Percentiles rank a stretch among this genome's conserved stretches.
phyloP scores from a whole-genome alignment of 1,284 basidiomycete genomes.

The Pisolithus thermaeus region DNA sequence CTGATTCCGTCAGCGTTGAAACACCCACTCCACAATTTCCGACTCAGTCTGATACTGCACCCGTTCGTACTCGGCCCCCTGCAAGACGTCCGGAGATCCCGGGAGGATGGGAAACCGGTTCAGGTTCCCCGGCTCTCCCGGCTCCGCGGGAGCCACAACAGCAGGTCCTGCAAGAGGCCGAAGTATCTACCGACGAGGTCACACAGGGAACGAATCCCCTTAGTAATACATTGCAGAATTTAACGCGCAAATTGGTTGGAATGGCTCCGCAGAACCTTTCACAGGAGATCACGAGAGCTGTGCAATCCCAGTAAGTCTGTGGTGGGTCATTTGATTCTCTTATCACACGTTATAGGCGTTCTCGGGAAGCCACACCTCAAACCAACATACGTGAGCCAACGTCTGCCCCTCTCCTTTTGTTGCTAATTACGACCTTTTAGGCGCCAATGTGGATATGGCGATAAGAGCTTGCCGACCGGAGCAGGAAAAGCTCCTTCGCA shows the following conservation, averaged over 20 bases:
- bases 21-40: neutral
- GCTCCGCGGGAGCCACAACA: conserved; percentile 5
- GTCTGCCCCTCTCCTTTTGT: neutral
- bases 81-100: conserved; percentile 13
- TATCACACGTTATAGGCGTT: conserved; percentile 8
- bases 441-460: conserved; percentile 68
- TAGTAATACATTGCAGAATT: conserved; percentile 21
- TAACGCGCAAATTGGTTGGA: conserved; percentile 25
- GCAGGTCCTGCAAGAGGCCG: conserved; percentile 1
- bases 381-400: conserved; percentile 51
- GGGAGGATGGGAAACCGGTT: conserved; percentile 19
- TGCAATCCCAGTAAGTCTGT: conserved; percentile 17
- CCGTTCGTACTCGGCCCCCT: conserved; percentile 19
- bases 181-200: neutral
- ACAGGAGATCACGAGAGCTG: conserved; percentile 13
- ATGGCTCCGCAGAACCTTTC: conserved; percentile 13
- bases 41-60: neutral
- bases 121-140: conserved; percentile 10
- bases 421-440: conserved; percentile 29
- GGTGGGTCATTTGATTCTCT: neutral
- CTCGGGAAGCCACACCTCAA: conserved; percentile 46
- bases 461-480: conserved; percentile 75
- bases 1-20: conserved; percentile 14
- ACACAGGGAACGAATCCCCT: conserved; percentile 7
- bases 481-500: conserved; percentile 54